Conservation (phyloP, 805 yeast genomes). For the Komagataella pastoris region DNA sequence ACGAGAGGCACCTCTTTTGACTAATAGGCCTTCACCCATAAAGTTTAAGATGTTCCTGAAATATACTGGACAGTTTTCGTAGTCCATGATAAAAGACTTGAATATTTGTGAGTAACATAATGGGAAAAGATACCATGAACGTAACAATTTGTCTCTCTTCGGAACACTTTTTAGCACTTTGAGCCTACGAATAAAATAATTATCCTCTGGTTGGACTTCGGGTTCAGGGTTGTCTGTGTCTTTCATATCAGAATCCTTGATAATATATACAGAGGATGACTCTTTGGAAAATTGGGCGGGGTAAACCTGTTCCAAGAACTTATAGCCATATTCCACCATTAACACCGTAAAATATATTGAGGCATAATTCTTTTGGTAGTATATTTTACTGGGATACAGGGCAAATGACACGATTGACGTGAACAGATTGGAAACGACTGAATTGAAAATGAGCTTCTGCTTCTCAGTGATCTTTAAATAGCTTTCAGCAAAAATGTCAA, state of each 20-base stretch:
- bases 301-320: constrained; percentile 6
- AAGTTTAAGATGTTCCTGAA: constrained; percentile 6
- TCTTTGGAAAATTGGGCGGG: constrained; percentile 3
- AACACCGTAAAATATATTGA: constrained; percentile 8
- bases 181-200: neutral
- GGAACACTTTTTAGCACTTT: neutral
- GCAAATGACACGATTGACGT: constrained; percentile 5
- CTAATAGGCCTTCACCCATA: constrained; percentile 1
- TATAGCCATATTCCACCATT: constrained; percentile 8
- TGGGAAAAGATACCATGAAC: constrained; percentile 11
- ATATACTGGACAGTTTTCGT: constrained; percentile 8
- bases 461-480: neutral
- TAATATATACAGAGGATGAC: neutral
- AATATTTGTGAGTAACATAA: constrained; percentile 9
- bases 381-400: constrained; percentile 6
- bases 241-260: neutral
- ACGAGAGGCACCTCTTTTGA: neutral
- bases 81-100: constrained; percentile 4
- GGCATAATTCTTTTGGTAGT: constrained; percentile 7
- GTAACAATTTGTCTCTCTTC: neutral
- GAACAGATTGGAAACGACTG: constrained; percentile 4
- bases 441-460: neutral
- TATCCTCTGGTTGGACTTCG: neutral
- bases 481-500: neutral
- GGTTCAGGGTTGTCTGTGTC: neutral